Evolutionary conservation across 768 basidiomycete genomes (phyloP), one percentile per base, ranked within the genome.

Genomic region (Cyclocybe aegerita): DNA sequence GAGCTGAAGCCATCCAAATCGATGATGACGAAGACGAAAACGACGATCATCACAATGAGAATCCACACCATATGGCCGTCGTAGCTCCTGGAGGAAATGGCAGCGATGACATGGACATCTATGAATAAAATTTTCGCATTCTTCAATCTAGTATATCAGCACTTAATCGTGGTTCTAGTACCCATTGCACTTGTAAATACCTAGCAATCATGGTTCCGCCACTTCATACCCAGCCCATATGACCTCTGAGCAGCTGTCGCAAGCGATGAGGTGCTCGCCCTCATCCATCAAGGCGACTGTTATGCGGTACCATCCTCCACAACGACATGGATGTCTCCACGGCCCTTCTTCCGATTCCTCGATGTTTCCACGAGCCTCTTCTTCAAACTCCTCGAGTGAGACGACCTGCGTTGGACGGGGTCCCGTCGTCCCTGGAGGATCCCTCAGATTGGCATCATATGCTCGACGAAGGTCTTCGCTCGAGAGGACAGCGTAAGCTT

Each of bases 211-310:
- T 17, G 15, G 29, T 37, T 74, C 71, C 14, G 63, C 70, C 9
- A 78, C 60, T 66, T 93, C 86, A 59, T 90, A 93, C 1, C 91
- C 90, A n/a, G 83, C 87, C 88, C 90, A 93, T 1, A 93, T 72
- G 7, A 81, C 82, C 65, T 93, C 91, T 11, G 91, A 93, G 62
- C 90, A 93, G 46, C 80, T 80, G 48, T 69, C 78, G 56, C 91
- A 93, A 1, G 78, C 82, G 8, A 90, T 70, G 5, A 93, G 74
- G 63, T 93, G 90, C 43, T 72, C 71, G n/a, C 81, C 91, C 1
- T 67, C 67, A 52, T 92, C 89, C 74, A 93, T 77, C 43, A 85
- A 77, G 1, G 58, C 65, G 46, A 76, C 75, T 0, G 72, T 73
- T 48, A 93, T 81, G 34, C 58, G 67, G 60, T 90, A 93, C 14